These are phyloP conservation scores for Fraxinus greggii DNA, from an alignment of 305 asterid species.

Conservation along the genomic window DNA sequence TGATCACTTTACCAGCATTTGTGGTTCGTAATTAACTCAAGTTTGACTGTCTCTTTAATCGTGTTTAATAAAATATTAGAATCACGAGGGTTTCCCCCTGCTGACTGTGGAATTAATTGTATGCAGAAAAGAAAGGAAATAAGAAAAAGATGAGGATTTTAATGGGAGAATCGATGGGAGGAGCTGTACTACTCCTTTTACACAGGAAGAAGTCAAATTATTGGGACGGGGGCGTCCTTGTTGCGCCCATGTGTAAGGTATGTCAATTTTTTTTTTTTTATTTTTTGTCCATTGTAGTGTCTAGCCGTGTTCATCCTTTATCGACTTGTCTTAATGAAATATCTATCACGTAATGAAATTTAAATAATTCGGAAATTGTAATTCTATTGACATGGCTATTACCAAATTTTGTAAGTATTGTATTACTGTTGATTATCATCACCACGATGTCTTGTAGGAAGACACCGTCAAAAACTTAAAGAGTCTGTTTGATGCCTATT, in stretches of 20 bases:
- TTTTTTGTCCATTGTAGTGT: not conserved
- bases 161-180: constrained; percentile 78
- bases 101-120: not conserved
- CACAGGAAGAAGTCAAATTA: constrained; percentile 53
- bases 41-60: not conserved
- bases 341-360: too few relatives aligned
- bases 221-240: constrained; percentile 60
- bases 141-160: constrained; percentile 53
- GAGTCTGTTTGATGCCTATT: too few relatives aligned
- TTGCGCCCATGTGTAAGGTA: constrained; percentile 70
- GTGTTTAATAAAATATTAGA: not conserved
- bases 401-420: not conserved
- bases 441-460: not conserved
- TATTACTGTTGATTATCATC: not conserved
- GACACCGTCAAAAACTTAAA: not conserved
- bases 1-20: constrained; percentile 43
- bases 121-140: constrained; percentile 48
- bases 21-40: constrained; percentile 29
- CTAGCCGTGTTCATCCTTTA: not conserved
- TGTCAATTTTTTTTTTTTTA: not conserved
- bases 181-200: constrained; percentile 52
- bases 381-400: not conserved
- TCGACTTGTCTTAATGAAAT: not conserved
- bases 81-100: not conserved
- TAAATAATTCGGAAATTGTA: not conserved